Percentiles rank a stretch among this genome's conserved stretches.
phyloP scores from a whole-genome alignment of 169 alveolate genomes.

The Plasmodium cynomolgi region DNA sequence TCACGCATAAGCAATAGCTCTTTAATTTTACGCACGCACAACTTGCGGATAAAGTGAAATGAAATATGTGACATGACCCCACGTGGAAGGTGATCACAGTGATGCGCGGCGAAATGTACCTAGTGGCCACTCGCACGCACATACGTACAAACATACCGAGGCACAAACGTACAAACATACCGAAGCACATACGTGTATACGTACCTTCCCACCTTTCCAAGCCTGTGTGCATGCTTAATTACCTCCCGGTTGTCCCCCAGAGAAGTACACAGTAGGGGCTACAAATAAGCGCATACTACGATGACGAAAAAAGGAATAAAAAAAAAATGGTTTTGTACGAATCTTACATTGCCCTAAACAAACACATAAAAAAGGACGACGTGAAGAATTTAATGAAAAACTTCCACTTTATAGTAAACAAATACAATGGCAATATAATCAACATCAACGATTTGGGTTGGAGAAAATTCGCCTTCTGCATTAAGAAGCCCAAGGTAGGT shows the following conservation, averaged over 20 bases:
- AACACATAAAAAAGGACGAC: conserved; percentile 70
- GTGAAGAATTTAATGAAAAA: conserved; percentile 75
- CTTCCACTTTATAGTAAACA: conserved; percentile 58
- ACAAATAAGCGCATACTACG: neutral
- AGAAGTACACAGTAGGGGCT: neutral
- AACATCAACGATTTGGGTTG: conserved; percentile 74
- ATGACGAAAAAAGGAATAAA: neutral
- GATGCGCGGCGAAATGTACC: neutral
- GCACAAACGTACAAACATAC: neutral
- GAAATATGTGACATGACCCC: neutral
- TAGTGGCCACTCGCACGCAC: neutral
- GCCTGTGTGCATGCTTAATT: neutral
- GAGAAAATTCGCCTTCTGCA: conserved; percentile 77
- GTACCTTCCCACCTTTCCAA: neutral
- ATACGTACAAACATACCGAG: neutral
- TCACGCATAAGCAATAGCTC: neutral
- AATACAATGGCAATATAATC: conserved; percentile 70
- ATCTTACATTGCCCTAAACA: conserved; percentile 62
- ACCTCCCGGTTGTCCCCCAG: neutral
- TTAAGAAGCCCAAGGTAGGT: conserved; percentile 85
- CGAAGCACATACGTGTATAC: neutral
- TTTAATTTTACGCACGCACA: neutral
- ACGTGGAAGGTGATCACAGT: neutral
- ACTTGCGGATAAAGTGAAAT: neutral
- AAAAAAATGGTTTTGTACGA: conserved; percentile 70